Base-by-base conservation (phyloP, 371 early-diverging fungal species). In the Chytridium lagenaria region DNA sequence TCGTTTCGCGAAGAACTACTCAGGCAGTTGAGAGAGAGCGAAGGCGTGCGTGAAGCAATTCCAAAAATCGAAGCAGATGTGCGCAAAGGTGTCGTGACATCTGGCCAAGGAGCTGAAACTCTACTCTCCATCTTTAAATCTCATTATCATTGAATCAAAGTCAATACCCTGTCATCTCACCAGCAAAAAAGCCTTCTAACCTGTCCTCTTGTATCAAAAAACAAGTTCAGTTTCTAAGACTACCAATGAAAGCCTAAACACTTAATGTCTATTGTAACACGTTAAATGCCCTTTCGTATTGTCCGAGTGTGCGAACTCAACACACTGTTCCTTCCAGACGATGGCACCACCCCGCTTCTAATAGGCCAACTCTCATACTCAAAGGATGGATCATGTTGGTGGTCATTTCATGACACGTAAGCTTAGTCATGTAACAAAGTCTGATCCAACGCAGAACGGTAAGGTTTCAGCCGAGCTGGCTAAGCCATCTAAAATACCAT, bases 1-100 rank as follows among this genome's bases (percentile, higher is more conserved):
- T 89, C 63, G 85, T 92, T 28, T 80, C 81, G n/a, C 0, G 83
- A 89, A 1, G 86, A 89, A 69, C 71, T 92, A 0, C 61, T 90
- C 66, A 10, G 28, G 40, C 39, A 68, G 73, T 51, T 44, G 26
- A 23, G 33, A 3, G 7, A 55, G 19, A 63, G 15, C 19, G 23
- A 52, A 5, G 12, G 37, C 7, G 36, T 69, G n/a, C 28, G 19
- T 16, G 37, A 3, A 30, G 30, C 51, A 16, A 65, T 59, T n/a
- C 64, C 64, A 36, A 71, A 66, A 37, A 40, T 37, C 12, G 68
- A 71, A 23, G 23, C 12, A 26, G 23, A 33, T 37, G 69, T 78
- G 3, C 31, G 55, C 37, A 28, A 33, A 1, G 63, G 76, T 12
- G 34, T 34, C 23, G 7, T 61, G 2, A 61, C 61, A 3, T 61